Base-by-base conservation (phyloP, 441 rosid species). In the Populus hybrid region DNA sequence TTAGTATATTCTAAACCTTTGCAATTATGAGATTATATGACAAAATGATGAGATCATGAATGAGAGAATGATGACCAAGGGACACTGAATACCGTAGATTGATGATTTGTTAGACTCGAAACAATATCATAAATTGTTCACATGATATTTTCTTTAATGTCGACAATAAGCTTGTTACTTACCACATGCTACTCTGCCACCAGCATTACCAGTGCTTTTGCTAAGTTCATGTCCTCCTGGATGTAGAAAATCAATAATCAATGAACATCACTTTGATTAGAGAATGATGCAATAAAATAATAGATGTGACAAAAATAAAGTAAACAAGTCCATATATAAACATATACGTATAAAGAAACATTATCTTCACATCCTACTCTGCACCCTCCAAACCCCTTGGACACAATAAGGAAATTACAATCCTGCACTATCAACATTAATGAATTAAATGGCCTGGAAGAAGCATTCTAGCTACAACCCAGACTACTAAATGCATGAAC, bases 141-240 rank as follows among this genome's bases (percentile, higher is more conserved):
- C 23, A 65, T 3, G 10, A 28, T 30, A 23, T 24, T 3, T n/a
- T 42, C 28, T 23, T 46, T 24, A 3, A 20, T 18, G 10, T 2
- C 10, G n/a, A 10, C 9, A 7, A 24, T 18, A 4, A 61, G 30
- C 64, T 38, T 35, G 50, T 7, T 63, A 79, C 93, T 81, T 78
- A 91, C 98, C 98, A 1, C 97, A 94, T 32, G 95, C 98, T 71
- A 88, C 8, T 83, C 97, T 88, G 79, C 97, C 95, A 9, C 97
- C 98, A 8, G 98, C 98, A 70, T 94, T 94, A 77, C 98, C 97
- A 0, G 97, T 94, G 81, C 84, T 23, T 79, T 87, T 84, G 92
- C 98, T 91, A 67, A 91, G 97, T 82, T 94, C 98, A 76, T 92
- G 97, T 32, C 97, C 98, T 2, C 97, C 98, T 93, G 90, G 42